Conservation (phyloP, 805 yeast genomes). For the Nakazawaea molendinolei region DNA sequence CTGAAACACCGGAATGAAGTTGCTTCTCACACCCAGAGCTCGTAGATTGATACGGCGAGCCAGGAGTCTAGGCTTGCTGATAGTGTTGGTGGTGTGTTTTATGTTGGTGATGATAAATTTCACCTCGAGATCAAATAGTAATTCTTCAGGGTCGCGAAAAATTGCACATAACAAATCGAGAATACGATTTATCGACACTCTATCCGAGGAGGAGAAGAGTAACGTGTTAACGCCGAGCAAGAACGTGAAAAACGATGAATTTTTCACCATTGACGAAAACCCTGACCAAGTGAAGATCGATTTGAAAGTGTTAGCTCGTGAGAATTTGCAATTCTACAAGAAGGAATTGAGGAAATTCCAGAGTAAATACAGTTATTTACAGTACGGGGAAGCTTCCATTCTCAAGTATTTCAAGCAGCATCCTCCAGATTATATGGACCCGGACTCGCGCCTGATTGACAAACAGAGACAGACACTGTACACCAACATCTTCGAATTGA, state of each 20-base stretch:
- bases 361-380: slow-evolving; percentile 3
- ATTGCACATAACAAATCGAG: not conserved
- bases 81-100: too few species aligned
- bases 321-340: slow-evolving; percentile 7
- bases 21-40: too few species aligned
- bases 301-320: slow-evolving; percentile 2
- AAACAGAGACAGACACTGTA: slow-evolving; percentile 15
- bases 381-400: slow-evolving; percentile 9
- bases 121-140: not conserved
- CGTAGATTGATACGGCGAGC: too few species aligned
- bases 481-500: slow-evolving; percentile 15
- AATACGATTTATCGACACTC: slow-evolving; percentile 11
- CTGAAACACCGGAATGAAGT: too few species aligned
- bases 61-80: too few species aligned
- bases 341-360: slow-evolving; percentile 9
- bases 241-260: slow-evolving; percentile 4
- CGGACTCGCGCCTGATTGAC: not conserved
- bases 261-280: slow-evolving; percentile 7
- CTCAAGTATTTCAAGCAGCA: slow-evolving; percentile 4
- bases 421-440: slow-evolving; percentile 7
- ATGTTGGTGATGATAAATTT: too few species aligned
- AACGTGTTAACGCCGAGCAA: slow-evolving; percentile 3
- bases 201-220: slow-evolving; percentile 1
- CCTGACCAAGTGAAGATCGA: slow-evolving; percentile 7
- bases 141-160: not conserved